Evolutionary conservation across 202 grass and related monocot genomes (phyloP), one percentile per base, ranked within the genome.

Genomic region (Digitaria exilis): DNA sequence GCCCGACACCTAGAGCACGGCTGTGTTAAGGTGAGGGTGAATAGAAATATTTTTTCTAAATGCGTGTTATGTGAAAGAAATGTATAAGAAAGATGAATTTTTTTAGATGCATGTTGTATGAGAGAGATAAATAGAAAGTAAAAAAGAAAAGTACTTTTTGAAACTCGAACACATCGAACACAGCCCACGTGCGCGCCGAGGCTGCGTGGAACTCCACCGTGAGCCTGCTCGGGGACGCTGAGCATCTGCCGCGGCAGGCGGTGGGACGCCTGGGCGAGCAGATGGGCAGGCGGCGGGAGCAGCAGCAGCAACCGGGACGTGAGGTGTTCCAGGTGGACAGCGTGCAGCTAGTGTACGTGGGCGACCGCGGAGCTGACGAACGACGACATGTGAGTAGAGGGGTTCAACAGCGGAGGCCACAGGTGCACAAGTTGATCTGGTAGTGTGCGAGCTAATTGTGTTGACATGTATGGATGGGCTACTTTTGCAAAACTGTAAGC

Each of bases 291-390:
- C 19, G 22, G 48, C 14, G 7, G 48, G 16, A 25, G 22, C 37
- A 3, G 19, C 44, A 18, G 76, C 76, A n/a, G n/a, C n/a, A n/a
- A n/a, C n/a, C n/a, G n/a, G 75, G 10, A 41, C 56, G 35, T 29
- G 21, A 77, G 76, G 60, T 87, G n/a, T n/a, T 84, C 81, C 42
- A 84, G 75, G 65, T 94, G 39, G 76, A 82, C 71, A 88, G 57
- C 88, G 83, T 90, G 80, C 79, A 79, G n/a, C n/a, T n/a, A n/a
- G 73, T n/a, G n/a, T n/a, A 92, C 89, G 28, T 92, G 92, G 94
- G 90, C 91, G 41, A 97, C 92, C 77, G 92, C 94, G 4, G 94
- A 92, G 51, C 83, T 97, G 55, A 97, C 94, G 12, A 82, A 97
- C 74, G 89, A 80, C 31, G 64, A 89, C 81, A 92, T 82, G 71